These are phyloP conservation scores for Allomyces arbusculus DNA, from an alignment of 192 early-diverging fungal genomes.

Conservation along the genomic window DNA sequence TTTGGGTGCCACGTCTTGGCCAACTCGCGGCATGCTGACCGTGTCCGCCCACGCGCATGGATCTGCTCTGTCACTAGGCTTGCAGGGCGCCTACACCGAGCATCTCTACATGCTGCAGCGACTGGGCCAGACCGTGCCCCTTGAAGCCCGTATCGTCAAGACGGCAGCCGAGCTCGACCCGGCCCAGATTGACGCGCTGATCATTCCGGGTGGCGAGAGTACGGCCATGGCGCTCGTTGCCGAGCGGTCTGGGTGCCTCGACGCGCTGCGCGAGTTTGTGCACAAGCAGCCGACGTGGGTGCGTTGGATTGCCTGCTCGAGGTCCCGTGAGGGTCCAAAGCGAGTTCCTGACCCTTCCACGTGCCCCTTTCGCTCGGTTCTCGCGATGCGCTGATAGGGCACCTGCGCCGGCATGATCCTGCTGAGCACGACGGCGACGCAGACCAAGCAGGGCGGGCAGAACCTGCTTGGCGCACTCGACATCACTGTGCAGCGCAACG, in stretches of 20 bases:
- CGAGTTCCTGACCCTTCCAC: not conserved
- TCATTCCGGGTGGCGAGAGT: conserved; percentile 89
- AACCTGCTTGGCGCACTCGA: conserved; percentile 59
- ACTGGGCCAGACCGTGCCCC: conserved; percentile 28
- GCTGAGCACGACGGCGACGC: conserved; percentile 48
- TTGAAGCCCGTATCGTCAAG: conserved; percentile 33
- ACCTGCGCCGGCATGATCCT: conserved; percentile 95
- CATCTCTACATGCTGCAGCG: conserved; percentile 64
- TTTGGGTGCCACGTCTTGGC: no score
- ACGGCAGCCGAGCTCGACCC: conserved; percentile 44
- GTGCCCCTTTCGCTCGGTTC: not conserved
- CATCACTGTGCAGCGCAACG: conserved; percentile 73
- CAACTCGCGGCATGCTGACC: no score
- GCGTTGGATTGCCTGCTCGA: conserved; percentile 8
- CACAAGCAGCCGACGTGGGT: conserved; percentile 55
- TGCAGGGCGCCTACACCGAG: conserved; percentile 91
- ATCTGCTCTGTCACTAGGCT: conserved; percentile 20
- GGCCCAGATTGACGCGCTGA: conserved; percentile 52
- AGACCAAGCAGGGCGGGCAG: conserved; percentile 72
- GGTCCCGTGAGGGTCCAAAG: not conserved
- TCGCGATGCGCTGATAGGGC: conserved; percentile 22
- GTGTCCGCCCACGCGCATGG: no score
- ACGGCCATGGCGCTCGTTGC: conserved; percentile 86
- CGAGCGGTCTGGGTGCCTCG: conserved; percentile 59
- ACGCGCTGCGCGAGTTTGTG: conserved; percentile 59